phyloP scores from a whole-genome alignment of 768 basidiomycete genomes.

The Termitomyces sp. region DNA sequence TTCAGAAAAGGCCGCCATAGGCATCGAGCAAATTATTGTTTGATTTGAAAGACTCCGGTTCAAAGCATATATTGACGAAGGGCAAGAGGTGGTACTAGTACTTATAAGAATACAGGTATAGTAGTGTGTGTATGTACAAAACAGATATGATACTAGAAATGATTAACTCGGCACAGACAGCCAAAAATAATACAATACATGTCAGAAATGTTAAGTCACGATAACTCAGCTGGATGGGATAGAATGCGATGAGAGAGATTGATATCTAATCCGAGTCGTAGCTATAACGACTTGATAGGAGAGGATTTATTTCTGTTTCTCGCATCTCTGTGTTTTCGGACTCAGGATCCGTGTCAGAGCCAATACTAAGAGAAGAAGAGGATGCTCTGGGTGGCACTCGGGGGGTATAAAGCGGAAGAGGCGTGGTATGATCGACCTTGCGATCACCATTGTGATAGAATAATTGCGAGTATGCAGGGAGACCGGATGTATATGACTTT shows the following conservation, averaged over 20 bases:
- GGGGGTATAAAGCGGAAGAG: constrained; percentile 62
- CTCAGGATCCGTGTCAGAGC: background rate
- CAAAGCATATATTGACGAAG: background rate
- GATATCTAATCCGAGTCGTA: constrained; percentile 1
- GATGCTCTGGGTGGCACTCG: constrained; percentile 3
- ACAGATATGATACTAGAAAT: background rate
- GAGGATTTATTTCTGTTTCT: constrained; percentile 1
- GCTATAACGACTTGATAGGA: background rate
- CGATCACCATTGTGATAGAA: constrained; percentile 71
- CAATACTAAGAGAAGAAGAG: constrained; percentile 4
- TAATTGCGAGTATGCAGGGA: constrained; percentile 77
- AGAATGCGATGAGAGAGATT: background rate
- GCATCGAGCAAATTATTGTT: background rate
- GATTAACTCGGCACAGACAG: background rate
- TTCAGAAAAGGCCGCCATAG: background rate
- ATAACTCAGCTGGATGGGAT: background rate
- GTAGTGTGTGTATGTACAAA: background rate
- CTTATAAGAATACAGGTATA: background rate
- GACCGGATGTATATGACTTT: constrained; percentile 22
- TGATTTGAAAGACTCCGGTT: background rate
- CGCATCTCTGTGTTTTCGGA: background rate
- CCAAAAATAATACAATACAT: background rate
- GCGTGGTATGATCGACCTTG: constrained; percentile 60
- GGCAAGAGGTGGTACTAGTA: background rate
- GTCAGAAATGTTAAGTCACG: background rate